Evolutionary conservation across 1,284 basidiomycete species (phyloP).

Genomic region (Rhizoctonia solani): DNA sequence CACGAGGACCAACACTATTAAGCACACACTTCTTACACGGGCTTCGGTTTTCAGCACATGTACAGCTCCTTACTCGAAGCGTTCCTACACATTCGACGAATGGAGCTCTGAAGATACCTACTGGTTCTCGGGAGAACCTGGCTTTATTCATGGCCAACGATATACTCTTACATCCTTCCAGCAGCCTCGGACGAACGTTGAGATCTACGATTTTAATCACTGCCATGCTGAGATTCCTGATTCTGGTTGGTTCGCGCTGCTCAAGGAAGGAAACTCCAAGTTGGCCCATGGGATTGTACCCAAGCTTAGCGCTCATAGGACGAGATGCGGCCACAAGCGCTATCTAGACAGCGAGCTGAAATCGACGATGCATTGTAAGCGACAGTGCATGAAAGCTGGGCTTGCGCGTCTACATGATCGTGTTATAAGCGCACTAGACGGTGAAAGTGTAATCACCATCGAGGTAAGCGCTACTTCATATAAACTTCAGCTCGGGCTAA

Average conservation of each 20-base stretch:
- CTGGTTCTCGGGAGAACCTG: slow-evolving; percentile 9
- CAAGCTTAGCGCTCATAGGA: not conserved
- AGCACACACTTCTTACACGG: slow-evolving; percentile 16
- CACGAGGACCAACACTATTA: not conserved
- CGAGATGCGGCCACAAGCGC: not conserved
- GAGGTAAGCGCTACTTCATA: slow-evolving; percentile 5
- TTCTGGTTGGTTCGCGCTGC: slow-evolving; percentile 7
- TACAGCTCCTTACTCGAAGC: not conserved
- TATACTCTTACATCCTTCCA: not conserved
- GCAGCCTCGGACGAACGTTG: not conserved
- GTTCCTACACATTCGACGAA: not conserved
- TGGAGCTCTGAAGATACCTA: slow-evolving; percentile 11
- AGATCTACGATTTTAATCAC: slow-evolving; percentile 30
- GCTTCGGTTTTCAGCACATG: not conserved
- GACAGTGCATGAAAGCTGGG: slow-evolving; percentile 10
- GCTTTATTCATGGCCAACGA: slow-evolving; percentile 11
- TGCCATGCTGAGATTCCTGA: slow-evolving; percentile 1
- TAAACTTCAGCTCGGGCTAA: not conserved
- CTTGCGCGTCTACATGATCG: not conserved
- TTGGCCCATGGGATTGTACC: not conserved
- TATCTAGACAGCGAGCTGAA: slow-evolving; percentile 17
- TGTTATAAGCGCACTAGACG: slow-evolving; percentile 2
- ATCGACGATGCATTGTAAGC: slow-evolving; percentile 14
- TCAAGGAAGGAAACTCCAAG: not conserved
- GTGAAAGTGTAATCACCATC: slow-evolving; percentile 10